Conservation (phyloP, 257 asterid species). For the Hygrophila difformis region DNA sequence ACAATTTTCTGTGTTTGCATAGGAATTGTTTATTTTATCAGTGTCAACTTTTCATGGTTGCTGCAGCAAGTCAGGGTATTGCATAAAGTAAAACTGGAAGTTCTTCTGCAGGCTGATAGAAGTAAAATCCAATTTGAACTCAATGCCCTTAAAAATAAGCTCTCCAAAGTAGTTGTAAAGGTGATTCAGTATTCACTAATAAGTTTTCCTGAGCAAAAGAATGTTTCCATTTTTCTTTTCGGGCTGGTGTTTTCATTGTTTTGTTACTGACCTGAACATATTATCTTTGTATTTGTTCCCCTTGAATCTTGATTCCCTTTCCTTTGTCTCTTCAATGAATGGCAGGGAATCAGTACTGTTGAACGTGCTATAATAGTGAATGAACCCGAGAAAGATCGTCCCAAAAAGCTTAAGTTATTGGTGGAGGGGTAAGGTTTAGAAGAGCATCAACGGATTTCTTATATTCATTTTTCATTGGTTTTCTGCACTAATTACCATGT, state of each 20-base stretch:
- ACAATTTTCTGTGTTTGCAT: not conserved
- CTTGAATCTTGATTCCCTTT: constrained; percentile 2
- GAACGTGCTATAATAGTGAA: constrained; percentile 70
- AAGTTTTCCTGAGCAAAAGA: not conserved
- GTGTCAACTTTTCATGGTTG: constrained; percentile 11
- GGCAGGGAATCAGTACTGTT: constrained; percentile 75
- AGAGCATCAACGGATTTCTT: constrained; percentile 5
- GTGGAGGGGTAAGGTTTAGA: constrained; percentile 72
- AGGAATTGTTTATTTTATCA: not conserved
- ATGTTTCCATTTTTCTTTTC: constrained; percentile 1
- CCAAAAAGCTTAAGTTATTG: constrained; percentile 45
- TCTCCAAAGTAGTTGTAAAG: constrained; percentile 73
- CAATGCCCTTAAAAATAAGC: constrained; percentile 51
- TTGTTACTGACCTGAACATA: constrained; percentile 2
- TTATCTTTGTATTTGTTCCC: too few species aligned
- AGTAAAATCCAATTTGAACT: constrained; percentile 64
- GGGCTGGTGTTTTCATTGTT: not conserved
- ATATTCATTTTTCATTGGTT: too few species aligned
- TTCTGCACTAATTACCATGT: too few species aligned
- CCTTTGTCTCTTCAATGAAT: constrained; percentile 11
- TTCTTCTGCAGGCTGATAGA: constrained; percentile 38
- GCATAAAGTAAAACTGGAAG: constrained; percentile 46
- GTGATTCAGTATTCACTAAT: constrained; percentile 24
- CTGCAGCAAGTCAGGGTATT: constrained; percentile 58
- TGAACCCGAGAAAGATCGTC: constrained; percentile 28